Base-by-base conservation (phyloP, 176 grass and related monocot genomes). In the Carex cristatella region DNA sequence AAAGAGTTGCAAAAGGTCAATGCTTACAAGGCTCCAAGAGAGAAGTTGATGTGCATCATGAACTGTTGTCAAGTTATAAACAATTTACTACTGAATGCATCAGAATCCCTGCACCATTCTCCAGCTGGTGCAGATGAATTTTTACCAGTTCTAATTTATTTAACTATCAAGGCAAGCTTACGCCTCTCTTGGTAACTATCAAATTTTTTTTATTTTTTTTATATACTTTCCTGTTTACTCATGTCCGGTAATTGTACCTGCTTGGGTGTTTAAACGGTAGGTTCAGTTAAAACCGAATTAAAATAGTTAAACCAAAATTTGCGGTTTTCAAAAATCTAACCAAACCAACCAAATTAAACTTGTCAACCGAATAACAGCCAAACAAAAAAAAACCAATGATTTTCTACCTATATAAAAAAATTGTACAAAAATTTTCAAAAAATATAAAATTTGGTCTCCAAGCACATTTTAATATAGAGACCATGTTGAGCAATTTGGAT, bases 1-100 rank as follows among this genome's bases (percentile, higher is more conserved):
- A 98, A 98, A 86, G 95, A 98, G 80, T 81, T 98, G 70, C 95
- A 98, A 84, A 98, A 94, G 87, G 90, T 98, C 9, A 94, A 98
- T 84, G 79, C 89, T 61, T 98, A 90, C 80, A 98, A 89, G 89
- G 88, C 91, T 33, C 95, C 95, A 30, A 65, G 89, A 10, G 95
- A 98, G 55, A 98, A 98, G 82, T 86, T 98, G 89, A 85, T 85
- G 2, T 98, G 95, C 65, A 75, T 98, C 68, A 91, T 98, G 92
- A 93, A 89, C 53, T 98, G 95, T 66, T 98, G 95, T 60, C 95
- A 91, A 87, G 88, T 94, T 53, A 98, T 98, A 83, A 98, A 98
- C 73, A 98, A 98, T 87, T 89, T 98, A 86, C 84, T 98, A 65
- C 79, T 98, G 40, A 92, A 94, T 14, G 68, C 87, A 83, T 97